Conservation (phyloP, 495 filamentous ascomycete species). For the Lasiosphaeria ovina region DNA sequence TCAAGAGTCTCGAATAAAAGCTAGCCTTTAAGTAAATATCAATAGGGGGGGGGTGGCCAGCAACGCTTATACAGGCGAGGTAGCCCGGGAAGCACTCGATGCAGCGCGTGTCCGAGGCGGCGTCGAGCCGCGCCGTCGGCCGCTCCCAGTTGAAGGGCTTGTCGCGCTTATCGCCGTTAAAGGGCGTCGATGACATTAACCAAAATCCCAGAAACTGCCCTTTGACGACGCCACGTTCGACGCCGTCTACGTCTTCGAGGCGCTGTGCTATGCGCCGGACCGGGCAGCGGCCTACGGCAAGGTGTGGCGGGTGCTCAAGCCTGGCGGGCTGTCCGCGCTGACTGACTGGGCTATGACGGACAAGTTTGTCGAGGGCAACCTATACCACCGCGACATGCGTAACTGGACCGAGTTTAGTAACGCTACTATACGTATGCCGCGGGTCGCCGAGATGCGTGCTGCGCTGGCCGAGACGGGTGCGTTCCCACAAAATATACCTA, state of each 20-base stretch:
- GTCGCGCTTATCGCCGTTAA: too few species aligned
- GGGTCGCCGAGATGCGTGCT: conserved; percentile 18
- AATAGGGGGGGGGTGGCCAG: too few species aligned
- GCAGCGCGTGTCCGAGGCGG: too few species aligned
- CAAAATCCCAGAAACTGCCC: conserved; percentile 20
- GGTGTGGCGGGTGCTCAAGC: conserved; percentile 22
- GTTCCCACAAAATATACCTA: too few species aligned
- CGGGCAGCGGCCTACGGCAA: conserved; percentile 14
- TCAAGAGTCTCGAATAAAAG: too few species aligned
- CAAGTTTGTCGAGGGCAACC: conserved; percentile 14
- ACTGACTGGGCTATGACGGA: conserved; percentile 26
- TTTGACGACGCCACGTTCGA: conserved; percentile 24
- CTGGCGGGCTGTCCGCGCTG: conserved; percentile 17
- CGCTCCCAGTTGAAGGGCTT: too few species aligned
- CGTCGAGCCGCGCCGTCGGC: too few species aligned
- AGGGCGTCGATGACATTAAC: too few species aligned
- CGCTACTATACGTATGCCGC: conserved; percentile 17
- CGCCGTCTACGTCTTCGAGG: conserved; percentile 20
- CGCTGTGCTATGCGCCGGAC: conserved; percentile 21
- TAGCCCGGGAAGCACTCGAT: too few species aligned
- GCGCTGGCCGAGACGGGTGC: conserved; percentile 13
- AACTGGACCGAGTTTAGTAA: conserved; percentile 25
- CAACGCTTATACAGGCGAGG: too few species aligned
- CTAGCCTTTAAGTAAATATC: too few species aligned
- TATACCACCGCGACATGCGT: conserved; percentile 17